Evolutionary conservation across 352 stramenopile species (phyloP).

Genomic region (Phytophthora ohioensis): DNA sequence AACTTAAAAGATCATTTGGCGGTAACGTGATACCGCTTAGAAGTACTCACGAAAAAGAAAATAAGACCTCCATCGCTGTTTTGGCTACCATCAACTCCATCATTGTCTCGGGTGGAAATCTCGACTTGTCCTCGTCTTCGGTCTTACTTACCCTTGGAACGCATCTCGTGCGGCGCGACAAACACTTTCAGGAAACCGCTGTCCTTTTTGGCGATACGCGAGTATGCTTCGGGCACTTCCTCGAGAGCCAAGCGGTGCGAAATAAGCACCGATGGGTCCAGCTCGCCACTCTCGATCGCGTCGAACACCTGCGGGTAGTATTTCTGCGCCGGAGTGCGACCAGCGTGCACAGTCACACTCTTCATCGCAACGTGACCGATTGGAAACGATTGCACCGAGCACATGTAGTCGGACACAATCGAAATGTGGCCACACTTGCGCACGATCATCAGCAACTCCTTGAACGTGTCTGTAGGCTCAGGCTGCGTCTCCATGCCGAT

Average conservation of each 20-base stretch:
- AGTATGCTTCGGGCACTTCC: conserved; percentile 62
- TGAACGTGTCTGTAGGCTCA: conserved; percentile 63
- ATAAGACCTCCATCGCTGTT: not conserved
- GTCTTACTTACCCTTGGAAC: conserved; percentile 38
- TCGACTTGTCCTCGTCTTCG: not conserved
- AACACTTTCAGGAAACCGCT: conserved; percentile 71
- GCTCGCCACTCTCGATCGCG: conserved; percentile 60
- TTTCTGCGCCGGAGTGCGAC: conserved; percentile 60
- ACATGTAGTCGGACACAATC: conserved; percentile 65
- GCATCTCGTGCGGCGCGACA: conserved; percentile 53
- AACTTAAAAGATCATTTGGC: not conserved
- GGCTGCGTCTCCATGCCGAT: conserved; percentile 59
- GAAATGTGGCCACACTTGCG: conserved; percentile 69
- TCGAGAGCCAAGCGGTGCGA: conserved; percentile 66
- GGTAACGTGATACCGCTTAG: conserved; percentile 6
- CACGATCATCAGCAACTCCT: conserved; percentile 63
- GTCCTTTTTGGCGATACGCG: conserved; percentile 64
- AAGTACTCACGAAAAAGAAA: not conserved
- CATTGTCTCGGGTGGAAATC: not conserved
- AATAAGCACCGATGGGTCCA: conserved; percentile 65
- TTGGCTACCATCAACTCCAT: not conserved
- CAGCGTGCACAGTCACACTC: conserved; percentile 60
- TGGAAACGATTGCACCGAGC: conserved; percentile 53
- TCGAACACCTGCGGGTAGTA: conserved; percentile 66
- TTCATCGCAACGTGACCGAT: conserved; percentile 74